Evolutionary conservation across 2,329 filamentous ascomycete species (phyloP), one percentile per base, ranked within the genome.

Genomic region (Penicillium brasilianum): DNA sequence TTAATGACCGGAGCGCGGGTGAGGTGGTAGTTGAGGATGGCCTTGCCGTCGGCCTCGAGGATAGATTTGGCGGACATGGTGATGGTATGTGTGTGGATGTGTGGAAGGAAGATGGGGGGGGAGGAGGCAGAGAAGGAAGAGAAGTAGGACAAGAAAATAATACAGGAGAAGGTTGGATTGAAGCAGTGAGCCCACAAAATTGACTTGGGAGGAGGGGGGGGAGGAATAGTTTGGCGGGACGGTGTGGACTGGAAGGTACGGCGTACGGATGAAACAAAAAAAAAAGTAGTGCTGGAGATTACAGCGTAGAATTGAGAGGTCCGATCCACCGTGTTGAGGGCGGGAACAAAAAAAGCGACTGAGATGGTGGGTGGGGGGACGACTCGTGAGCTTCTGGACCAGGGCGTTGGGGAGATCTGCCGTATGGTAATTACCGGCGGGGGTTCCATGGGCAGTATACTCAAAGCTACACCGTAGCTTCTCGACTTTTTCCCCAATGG

Each of bases 21-120:
- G 83, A 99, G 93, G 87, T 98, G 95, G 88, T 98, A 99, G 91
- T 97, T 98, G 88, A 99, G 88, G 85, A 99, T 98, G 87, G 95
- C 95, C 91, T 99, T 99, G 88, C 95, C 95, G 85, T 99, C 95
- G 86, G 94, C 94, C 87, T 99, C 95, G 86, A 91, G 84, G 79
- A 99, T 98, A 71, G 94, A 91, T 85, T 99, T 99, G 82, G 95
- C 92, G 79, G 92, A 93, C 92, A 96, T 96, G 76, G 50, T 53
- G n/a, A 25, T 48, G 44, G n/a, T 28, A 76, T 86, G 81, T 62
- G 65, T 64, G 49, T 39, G 43, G 65, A 44, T 50, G 46, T 65
- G 44, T 43, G 53, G 39, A 36, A 25, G 50, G 50, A 57, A 22
- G 57, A 60, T 18, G 64, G 61, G 44, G 36, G 36, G 50, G 46